Evolutionary conservation across 768 basidiomycete species (phyloP).

Genomic region (Boletus sp.): DNA sequence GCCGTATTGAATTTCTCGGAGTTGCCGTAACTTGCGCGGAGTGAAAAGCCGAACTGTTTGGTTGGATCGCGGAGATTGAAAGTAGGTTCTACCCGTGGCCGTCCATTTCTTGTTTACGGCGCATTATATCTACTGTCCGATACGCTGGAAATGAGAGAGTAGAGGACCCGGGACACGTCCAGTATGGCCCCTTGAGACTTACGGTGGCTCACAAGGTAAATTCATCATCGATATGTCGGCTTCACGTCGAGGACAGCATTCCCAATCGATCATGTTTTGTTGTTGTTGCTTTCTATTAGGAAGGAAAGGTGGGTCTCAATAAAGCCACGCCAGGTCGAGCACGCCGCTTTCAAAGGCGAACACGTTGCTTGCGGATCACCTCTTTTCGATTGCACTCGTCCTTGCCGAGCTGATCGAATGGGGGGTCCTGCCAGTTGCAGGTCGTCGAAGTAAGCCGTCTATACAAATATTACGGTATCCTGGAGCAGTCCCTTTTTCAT

Average conservation of each 20-base stretch:
- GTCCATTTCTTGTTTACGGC: not conserved
- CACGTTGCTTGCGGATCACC: conserved; percentile 68
- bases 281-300: conserved; percentile 33
- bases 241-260: not conserved
- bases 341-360: conserved; percentile 47
- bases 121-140: conserved; percentile 50
- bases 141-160: conserved; percentile 42
- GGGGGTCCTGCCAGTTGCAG: conserved; percentile 43
- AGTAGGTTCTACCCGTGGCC: not conserved
- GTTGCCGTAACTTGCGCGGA: conserved; percentile 14
- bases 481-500: not conserved
- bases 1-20: not conserved
- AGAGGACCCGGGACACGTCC: conserved; percentile 43
- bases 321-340: not conserved
- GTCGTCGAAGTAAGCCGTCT: conserved; percentile 39
- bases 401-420: conserved; percentile 66
- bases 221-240: not conserved
- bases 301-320: conserved; percentile 53
- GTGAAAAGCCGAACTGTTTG: not conserved
- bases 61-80: conserved; percentile 28
- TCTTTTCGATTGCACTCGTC: conserved; percentile 68
- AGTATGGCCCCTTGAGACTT: conserved; percentile 53
- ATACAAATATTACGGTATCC: not conserved
- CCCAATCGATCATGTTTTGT: not conserved
- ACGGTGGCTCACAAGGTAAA: conserved; percentile 59